A percentile compares a stretch with the other conserved stretches of the same genome.
Evolutionary conservation across 2,329 filamentous ascomycete genomes (phyloP).

Genomic region (Lachnellula occidentalis): DNA sequence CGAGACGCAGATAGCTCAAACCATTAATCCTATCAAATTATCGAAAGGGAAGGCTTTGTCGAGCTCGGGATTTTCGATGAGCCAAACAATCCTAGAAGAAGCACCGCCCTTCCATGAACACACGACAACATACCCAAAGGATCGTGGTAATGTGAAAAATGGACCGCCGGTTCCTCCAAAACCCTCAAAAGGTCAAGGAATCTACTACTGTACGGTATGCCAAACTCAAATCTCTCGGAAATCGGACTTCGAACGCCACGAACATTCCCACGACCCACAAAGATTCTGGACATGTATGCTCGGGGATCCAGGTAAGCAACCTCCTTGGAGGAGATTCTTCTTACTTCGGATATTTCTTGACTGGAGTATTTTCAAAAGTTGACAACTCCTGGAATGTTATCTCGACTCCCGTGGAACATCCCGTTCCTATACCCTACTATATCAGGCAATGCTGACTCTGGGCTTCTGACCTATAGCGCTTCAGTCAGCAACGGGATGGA

Average conservation of each 20-base stretch:
- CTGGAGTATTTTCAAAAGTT: too few relatives aligned
- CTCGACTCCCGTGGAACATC: too few relatives aligned
- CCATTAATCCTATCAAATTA: not conserved
- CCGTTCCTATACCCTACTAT: too few relatives aligned
- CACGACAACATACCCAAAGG: not conserved
- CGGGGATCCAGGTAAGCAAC: slow-evolving; percentile 4
- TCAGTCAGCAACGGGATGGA: slow-evolving; percentile 6
- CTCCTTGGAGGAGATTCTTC: too few relatives aligned
- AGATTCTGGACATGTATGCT: slow-evolving; percentile 20
- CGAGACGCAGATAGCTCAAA: not conserved
- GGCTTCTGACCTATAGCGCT: not conserved
- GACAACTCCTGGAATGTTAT: too few relatives aligned
- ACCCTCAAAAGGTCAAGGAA: slow-evolving; percentile 2
- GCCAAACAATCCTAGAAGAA: slow-evolving; percentile 5
- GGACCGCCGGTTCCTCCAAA: slow-evolving; percentile 4
- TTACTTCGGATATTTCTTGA: too few relatives aligned
- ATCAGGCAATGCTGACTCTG: too few relatives aligned
- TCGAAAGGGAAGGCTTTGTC: not conserved
- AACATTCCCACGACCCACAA: slow-evolving; percentile 20
- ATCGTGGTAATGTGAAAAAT: not conserved
- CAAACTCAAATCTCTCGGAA: slow-evolving; percentile 15
- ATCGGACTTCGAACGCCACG: slow-evolving; percentile 23
- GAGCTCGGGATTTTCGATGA: not conserved
- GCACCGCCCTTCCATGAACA: not conserved
- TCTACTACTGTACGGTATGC: slow-evolving; percentile 19